Evolutionary conservation across 306 rosid species (phyloP).

Genomic region (Styphnolobium japonicum): DNA sequence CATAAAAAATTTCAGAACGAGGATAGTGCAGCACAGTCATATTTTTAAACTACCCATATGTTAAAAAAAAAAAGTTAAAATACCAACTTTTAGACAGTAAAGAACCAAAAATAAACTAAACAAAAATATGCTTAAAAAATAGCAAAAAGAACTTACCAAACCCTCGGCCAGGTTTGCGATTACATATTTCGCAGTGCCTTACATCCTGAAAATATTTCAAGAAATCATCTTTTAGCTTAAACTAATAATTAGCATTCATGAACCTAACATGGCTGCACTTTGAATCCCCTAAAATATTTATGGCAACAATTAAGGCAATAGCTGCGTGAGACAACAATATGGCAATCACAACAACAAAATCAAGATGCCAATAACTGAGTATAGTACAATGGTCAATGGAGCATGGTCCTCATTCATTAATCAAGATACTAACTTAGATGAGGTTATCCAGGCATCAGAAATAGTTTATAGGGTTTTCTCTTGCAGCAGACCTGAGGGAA

Average conservation of each 20-base stretch:
- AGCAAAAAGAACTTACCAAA: constrained; percentile 58
- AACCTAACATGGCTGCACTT: neutral
- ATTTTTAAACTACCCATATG: neutral
- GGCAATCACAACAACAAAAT: neutral
- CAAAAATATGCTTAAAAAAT: neutral
- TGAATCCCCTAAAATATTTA: neutral
- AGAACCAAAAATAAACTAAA: neutral
- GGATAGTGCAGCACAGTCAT: constrained; percentile 7
- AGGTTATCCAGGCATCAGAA: constrained; percentile 28
- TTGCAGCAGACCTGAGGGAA: constrained; percentile 84
- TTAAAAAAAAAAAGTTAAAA: neutral
- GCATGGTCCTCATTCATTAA: constrained; percentile 15
- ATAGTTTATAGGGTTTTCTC: constrained; percentile 26
- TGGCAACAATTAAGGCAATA: neutral
- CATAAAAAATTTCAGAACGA: constrained; percentile 21
- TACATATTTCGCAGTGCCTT: constrained; percentile 94
- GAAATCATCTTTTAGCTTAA: constrained; percentile 6
- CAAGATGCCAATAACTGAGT: constrained; percentile 15
- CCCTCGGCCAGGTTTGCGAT: constrained; percentile 93
- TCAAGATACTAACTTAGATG: constrained; percentile 33
- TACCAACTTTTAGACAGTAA: neutral
- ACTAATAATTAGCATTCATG: constrained; percentile 2
- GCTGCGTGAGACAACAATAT: neutral
- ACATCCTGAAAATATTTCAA: constrained; percentile 64
- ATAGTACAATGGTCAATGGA: neutral